Base-by-base conservation (phyloP, 1,139 yeast species). In the Blastobotrys niveus region DNA sequence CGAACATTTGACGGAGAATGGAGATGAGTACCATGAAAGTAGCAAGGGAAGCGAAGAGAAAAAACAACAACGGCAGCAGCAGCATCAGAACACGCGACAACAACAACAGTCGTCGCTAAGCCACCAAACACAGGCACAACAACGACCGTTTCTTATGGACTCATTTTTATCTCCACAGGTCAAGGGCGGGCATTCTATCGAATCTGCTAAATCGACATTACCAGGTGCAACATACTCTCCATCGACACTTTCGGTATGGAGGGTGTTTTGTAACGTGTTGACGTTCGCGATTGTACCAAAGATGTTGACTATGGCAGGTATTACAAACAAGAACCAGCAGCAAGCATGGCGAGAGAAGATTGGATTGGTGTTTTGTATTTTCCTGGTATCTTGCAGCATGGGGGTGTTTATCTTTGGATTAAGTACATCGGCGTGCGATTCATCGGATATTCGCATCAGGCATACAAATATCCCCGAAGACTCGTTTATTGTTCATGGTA, bases 321-420 rank as follows among this genome's bases (percentile, higher is more conserved):
- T 86, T 67, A 72, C 72, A 27, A 76, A 81, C 31, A 76, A 76
- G 53, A 82, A 78, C 42, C 76, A 89, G 55, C 95, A 85, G 61
- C 76, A 77, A 66, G 96, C 96, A 0, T 88, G 96, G 96, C 73
- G 96, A 60, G 96, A 88, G 62, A 88, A 88, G 61, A 79, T 86
- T 35, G 96, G 83, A 1, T 69, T 87, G 45, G 67, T 88, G 36
- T 73, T 88, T 1, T 70, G 87, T 46, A 85, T 88, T 52, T 56
- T 78, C 15, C 74, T 75, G 52, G 63, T 83, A 47, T 95, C 91
- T 41, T 74, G 80, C 0, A 61, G 81, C 46, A 81, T 86, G 42
- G 94, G 91, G 1, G 86, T 74, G 60, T 70, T 87, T 55, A 83
- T 94, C 2, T 85, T 87, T 65, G 96, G 95, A 1, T 85, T 88